Evolutionary conservation across 2,329 filamentous ascomycete species (phyloP).

Genomic region (Fusarium tanahbumbuense): DNA sequence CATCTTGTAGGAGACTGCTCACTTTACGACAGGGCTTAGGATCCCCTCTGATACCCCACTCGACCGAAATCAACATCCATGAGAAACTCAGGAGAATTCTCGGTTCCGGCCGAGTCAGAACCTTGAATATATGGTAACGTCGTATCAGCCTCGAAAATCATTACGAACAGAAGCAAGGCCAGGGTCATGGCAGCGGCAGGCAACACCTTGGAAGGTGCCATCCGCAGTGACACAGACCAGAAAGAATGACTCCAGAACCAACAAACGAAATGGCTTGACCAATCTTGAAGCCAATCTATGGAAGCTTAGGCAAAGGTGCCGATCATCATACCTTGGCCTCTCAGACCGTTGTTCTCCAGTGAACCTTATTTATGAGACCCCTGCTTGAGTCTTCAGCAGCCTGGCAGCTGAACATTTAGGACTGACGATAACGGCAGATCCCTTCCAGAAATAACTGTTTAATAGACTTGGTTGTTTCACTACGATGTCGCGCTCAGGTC

Average conservation of each 20-base stretch:
- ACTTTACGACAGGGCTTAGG: neutral
- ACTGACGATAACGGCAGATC: neutral
- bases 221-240: neutral
- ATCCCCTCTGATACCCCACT: neutral
- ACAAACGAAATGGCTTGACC: neutral
- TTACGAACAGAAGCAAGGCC: neutral
- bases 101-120: neutral
- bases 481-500: neutral
- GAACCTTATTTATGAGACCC: neutral
- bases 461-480: neutral
- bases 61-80: neutral
- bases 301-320: neutral
- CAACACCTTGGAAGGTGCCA: neutral
- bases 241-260: neutral
- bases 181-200: neutral
- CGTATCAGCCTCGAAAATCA: neutral
- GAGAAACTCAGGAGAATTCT: neutral
- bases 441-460: neutral
- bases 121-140: neutral
- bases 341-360: neutral
- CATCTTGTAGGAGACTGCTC: too few relatives aligned
- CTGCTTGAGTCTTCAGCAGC: neutral
- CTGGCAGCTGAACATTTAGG: neutral
- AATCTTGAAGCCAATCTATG: neutral
- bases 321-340: neutral